Conservation (phyloP, 2,329 filamentous ascomycete genomes). For the Calcarisporium arbuscula region DNA sequence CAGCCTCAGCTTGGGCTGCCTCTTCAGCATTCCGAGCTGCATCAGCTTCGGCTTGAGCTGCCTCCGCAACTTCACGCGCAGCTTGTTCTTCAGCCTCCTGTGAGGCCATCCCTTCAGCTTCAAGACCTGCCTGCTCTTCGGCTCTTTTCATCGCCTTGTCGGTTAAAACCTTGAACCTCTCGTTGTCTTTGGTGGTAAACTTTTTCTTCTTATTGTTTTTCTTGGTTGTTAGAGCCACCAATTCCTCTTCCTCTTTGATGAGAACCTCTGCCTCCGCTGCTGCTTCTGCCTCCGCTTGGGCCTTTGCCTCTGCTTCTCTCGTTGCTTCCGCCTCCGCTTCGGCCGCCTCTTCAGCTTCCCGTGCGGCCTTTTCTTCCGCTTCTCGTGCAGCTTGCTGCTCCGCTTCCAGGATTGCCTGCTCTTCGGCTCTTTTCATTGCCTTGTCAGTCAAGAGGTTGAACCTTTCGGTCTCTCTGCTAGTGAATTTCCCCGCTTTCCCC, state of each 20-base stretch:
- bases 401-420: no score
- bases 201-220: conserved; percentile 25
- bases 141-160: conserved; percentile 27
- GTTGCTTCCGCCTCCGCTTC: conserved; percentile 12
- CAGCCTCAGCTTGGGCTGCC: conserved; percentile 13
- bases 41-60: conserved; percentile 12
- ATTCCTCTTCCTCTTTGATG: conserved; percentile 19
- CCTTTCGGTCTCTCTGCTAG: conserved; percentile 23
- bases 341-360: conserved; percentile 10
- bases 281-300: conserved; percentile 15
- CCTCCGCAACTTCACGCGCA: conserved; percentile 29
- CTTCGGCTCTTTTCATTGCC: no score
- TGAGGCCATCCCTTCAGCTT: conserved; percentile 14
- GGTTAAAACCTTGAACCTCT: conserved; percentile 33
- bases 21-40: conserved; percentile 10
- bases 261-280: conserved; percentile 12
- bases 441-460: conserved; percentile 17
- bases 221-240: conserved; percentile 25
- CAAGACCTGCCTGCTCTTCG: conserved; percentile 8
- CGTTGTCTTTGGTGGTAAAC: conserved; percentile 33
- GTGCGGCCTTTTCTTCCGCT: conserved; percentile 12
- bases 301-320: conserved; percentile 16
- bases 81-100: conserved; percentile 16
- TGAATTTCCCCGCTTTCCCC: conserved; percentile 22
- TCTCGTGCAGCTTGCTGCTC: conserved; percentile 9